phyloP scores from a whole-genome alignment of 2,329 filamentous ascomycete species.

The Alternaria incomplexa region DNA sequence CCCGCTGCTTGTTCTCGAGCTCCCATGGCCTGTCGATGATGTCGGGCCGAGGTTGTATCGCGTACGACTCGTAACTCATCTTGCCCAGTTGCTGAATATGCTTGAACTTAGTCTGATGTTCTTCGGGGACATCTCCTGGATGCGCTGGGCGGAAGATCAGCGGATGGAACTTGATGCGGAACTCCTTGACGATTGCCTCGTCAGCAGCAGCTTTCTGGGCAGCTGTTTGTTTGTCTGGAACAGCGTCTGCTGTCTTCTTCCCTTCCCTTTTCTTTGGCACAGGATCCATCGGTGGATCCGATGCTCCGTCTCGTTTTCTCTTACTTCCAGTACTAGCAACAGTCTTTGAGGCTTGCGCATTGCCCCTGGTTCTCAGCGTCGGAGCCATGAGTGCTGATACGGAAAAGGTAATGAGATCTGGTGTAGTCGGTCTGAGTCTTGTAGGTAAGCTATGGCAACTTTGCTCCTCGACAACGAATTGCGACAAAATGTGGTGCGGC shows the following conservation, averaged over 20 bases:
- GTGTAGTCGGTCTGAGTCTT: not conserved
- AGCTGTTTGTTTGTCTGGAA: not conserved
- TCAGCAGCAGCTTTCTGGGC: not conserved
- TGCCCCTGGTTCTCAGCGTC: not conserved
- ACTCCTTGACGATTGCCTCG: not conserved
- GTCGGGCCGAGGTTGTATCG: conserved; percentile 2
- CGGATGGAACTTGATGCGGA: conserved; percentile 2
- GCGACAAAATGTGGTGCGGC: not conserved
- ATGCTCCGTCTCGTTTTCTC: not conserved
- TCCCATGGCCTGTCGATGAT: conserved; percentile 16
- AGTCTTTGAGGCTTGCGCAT: not conserved
- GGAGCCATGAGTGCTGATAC: not conserved
- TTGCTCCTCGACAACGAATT: not conserved
- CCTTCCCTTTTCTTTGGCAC: not conserved
- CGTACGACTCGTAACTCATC: conserved; percentile 11
- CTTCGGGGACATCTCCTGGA: conserved; percentile 8
- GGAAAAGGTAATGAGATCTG: not conserved
- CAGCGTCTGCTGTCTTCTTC: not conserved
- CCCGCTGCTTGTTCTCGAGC: conserved; percentile 13
- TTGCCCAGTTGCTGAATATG: conserved; percentile 17
- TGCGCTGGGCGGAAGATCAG: not conserved
- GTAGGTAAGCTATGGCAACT: not conserved
- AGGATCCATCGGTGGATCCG: not conserved
- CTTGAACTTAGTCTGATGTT: conserved; percentile 17
- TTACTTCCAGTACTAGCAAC: not conserved